Evolutionary conservation across 2,329 filamentous ascomycete species (phyloP), one percentile per base, ranked within the genome.

Genomic region (Fusarium zealandicum): DNA sequence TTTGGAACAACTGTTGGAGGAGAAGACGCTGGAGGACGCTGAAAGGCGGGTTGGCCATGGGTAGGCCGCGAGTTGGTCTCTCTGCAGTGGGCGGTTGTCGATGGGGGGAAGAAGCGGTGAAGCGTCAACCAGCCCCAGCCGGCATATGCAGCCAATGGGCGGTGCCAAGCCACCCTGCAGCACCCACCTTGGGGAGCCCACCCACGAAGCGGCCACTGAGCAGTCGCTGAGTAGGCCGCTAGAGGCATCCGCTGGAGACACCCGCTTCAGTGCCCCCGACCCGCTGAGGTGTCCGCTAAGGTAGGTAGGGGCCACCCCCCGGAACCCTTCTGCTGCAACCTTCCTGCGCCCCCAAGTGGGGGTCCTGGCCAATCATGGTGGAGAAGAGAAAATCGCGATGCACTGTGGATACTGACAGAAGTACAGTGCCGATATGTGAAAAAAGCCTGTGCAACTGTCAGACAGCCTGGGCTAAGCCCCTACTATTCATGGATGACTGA

Each of bases 91-190:
- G 59, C 57, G 65, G 63, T 64, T 69, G 66, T 68, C 57, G 59
- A 69, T 69, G 67, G 67, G 55, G 57, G 60, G 64, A 74, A 74
- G 72, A 74, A 72, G 72, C 72, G 72, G 72, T 74, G 72, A 74
- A 73, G 69, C 60, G 53, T 60, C 54, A 54, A 58, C 69, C 69
- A 72, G 70, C 69, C 67, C 70, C 63, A 63, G 66, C 69, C 68
- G 67, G 66, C 60, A 68, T 44, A 53, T 57, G 65, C 66, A 70
- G 70, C 72, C 72, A 75, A 75, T 75, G 54, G 65, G 61, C 55
- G 60, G 35, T 38, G 66, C 59, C 68, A 70, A 62, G 65, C 62
- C 68, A 65, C 66, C 67, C 56, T 59, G 52, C 44, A 52, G 63
- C 47, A 50, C 53, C 51, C 53, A 51, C 50, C 46, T n/a, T n/a